Evolutionary conservation across 139 green algal genomes (phyloP), one percentile per base, ranked within the genome.

Genomic region (Cymbomonas tetramitiformis): DNA sequence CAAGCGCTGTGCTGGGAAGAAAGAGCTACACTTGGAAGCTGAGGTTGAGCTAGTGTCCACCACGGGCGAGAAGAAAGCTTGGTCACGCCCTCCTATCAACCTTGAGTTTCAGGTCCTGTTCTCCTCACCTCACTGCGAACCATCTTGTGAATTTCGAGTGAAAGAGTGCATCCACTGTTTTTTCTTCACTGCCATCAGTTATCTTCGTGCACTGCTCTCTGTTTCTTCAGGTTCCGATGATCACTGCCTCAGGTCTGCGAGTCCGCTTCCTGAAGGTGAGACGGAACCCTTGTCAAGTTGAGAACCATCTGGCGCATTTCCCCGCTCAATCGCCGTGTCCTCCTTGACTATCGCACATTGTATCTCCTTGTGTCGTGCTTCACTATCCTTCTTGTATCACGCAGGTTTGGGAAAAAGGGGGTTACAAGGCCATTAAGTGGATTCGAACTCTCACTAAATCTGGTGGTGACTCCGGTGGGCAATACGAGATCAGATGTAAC

Each of bases 181-280:
- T n/a, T n/a, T n/a, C n/a, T n/a, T n/a, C n/a, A n/a, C n/a, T n/a
- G n/a, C n/a, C n/a, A n/a, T n/a, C n/a, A n/a, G n/a, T n/a, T n/a
- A n/a, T n/a, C n/a, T n/a, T n/a, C n/a, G n/a, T n/a, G n/a, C n/a
- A n/a, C n/a, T n/a, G n/a, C n/a, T n/a, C n/a, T n/a, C n/a, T n/a
- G n/a, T n/a, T n/a, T n/a, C n/a, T n/a, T n/a, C n/a, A n/a, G n/a
- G 78, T 97, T 28, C 90, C 89, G 12, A 96, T 96, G 90, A 87
- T 87, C 67, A 84, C 64, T 26, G 81, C 83, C 34, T 83, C 60
- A 28, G 86, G 83, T 3, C 64, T 97, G 52, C 71, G 82, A 0
- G 81, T 97, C 38, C 70, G 83, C 38, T 96, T 93, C 70, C 73
- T 97, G 15, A 87, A 90, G 48, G 89, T 94, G 4, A n/a, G n/a